phyloP scores from a whole-genome alignment of 2,329 filamentous ascomycete genomes.

The Fusarium azukiicola region DNA sequence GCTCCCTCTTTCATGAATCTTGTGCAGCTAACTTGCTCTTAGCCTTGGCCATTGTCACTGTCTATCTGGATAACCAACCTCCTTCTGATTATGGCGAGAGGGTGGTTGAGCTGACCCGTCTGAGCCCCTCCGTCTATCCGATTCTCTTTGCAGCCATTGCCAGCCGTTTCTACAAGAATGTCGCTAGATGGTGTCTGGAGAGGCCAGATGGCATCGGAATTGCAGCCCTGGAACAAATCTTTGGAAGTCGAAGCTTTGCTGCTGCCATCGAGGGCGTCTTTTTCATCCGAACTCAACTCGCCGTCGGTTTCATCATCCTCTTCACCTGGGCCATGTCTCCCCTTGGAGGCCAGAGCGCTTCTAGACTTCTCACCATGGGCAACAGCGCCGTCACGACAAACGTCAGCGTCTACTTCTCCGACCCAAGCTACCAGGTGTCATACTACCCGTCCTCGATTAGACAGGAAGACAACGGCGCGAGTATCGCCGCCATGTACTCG shows the following conservation, averaged over 20 bases:
- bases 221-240: slow-evolving; percentile 32
- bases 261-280: slow-evolving; percentile 24
- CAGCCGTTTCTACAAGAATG: slow-evolving; percentile 29
- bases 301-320: slow-evolving; percentile 8
- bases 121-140: slow-evolving; percentile 27
- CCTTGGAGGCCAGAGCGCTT: slow-evolving; percentile 31
- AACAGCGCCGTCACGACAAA: neutral
- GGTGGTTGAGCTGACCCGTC: slow-evolving; percentile 15
- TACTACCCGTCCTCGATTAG: neutral
- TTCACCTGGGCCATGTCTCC: slow-evolving; percentile 30
- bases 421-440: slow-evolving; percentile 13
- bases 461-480: neutral
- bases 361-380: neutral
- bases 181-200: slow-evolving; percentile 29
- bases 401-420: slow-evolving; percentile 10
- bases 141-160: slow-evolving; percentile 30
- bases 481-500: slow-evolving; percentile 13
- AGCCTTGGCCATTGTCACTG: neutral
- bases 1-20: neutral
- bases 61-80: slow-evolving; percentile 10
- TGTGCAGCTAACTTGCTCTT: neutral
- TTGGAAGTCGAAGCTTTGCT: slow-evolving; percentile 39
- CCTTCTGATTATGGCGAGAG: neutral
- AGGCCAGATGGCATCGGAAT: slow-evolving; percentile 22
- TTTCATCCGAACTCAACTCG: slow-evolving; percentile 17